Evolutionary conservation across 2,329 filamentous ascomycete species (phyloP), one percentile per base, ranked within the genome.

Genomic region (Ophiostoma pallidulum): DNA sequence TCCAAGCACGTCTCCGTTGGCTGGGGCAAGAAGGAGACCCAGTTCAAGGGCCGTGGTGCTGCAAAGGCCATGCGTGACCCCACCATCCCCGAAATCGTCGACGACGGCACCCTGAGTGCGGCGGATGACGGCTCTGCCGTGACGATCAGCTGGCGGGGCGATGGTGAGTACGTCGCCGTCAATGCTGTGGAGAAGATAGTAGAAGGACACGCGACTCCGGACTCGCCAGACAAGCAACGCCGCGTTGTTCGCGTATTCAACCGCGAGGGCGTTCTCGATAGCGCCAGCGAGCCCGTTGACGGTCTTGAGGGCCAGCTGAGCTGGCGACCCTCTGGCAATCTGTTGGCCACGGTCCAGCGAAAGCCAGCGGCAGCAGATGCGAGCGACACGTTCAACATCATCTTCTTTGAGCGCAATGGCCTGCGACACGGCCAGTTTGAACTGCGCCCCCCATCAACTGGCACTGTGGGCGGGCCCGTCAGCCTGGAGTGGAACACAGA

Each of bases 381-480:
- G 2, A 77, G 83, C 22, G 44, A 22, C 41, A 73, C 73, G n/a
- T 69, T 86, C 18, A 83, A 94, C 56, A 81, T 97, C 38, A 81
- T 94, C 3, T 98, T 98, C 65, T 98, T 98, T 57, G 92, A 98
- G 67, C 77, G 90, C 45, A 98, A 98, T 58, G 92, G 92, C n/a
- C 73, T 98, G 50, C 79, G 91, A n/a, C 92, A 98, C 64, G 92
- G 92, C 4, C 79, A 96, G 55, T 98, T 97, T 59, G 80, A 80
- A n/a, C 71, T 98, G 16, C 80, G 86, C 40, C 45, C 50, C 2
- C 60, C 60, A 0, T 24, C 24, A 1, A 39, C 48, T 0, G 56
- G 56, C 2, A 19, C 24, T 1, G 45, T 48, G 19, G 47, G 77
- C 73, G 3, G 33, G 4, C 69, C 76, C 12, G 81, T 94, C 47